A percentile compares a stretch with the other conserved stretches of the same genome.
These are phyloP conservation scores for Tuctoria greenei DNA, from an alignment of 176 grass and related monocot species.

Conservation along the genomic window DNA sequence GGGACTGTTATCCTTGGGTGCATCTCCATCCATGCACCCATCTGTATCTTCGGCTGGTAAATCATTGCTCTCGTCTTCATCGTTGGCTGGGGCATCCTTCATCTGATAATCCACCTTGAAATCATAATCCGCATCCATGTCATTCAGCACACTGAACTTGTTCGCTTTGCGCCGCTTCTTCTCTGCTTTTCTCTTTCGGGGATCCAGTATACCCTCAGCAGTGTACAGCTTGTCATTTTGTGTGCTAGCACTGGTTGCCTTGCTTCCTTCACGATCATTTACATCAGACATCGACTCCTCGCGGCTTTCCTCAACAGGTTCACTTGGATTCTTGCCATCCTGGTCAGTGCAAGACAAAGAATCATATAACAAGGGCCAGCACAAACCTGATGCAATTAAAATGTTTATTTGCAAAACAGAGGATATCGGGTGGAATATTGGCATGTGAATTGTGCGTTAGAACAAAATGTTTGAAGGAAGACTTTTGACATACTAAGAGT, in stretches of 20 bases:
- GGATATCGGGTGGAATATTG: not conserved
- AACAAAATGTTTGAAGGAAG: not conserved
- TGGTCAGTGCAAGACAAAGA: constrained; percentile 30
- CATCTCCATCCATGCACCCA: not conserved
- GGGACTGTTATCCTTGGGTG: constrained; percentile 26
- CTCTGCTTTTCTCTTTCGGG: constrained; percentile 63
- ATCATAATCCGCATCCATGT: constrained; percentile 50
- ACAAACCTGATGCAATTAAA: not conserved
- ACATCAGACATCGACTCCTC: constrained; percentile 58
- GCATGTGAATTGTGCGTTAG: not conserved
- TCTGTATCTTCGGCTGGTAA: not conserved
- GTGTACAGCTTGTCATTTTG: constrained; percentile 81
- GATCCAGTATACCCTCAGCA: constrained; percentile 74
- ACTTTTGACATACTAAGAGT: not conserved
- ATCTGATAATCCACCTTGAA: constrained; percentile 56
- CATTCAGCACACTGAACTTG: constrained; percentile 34
- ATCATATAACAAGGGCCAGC: not conserved
- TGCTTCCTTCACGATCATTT: constrained; percentile 41
- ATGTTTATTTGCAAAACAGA: not conserved
- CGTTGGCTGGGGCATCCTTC: constrained; percentile 36
- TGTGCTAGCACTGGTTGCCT: constrained; percentile 26
- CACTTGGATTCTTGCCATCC: constrained; percentile 34
- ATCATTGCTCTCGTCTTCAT: constrained; percentile 23
- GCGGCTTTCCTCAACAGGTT: constrained; percentile 3
- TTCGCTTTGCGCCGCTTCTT: constrained; percentile 47